These are phyloP conservation scores for Metrosideros polymorpha DNA, from an alignment of 441 rosid genomes.

Conservation along the genomic window DNA sequence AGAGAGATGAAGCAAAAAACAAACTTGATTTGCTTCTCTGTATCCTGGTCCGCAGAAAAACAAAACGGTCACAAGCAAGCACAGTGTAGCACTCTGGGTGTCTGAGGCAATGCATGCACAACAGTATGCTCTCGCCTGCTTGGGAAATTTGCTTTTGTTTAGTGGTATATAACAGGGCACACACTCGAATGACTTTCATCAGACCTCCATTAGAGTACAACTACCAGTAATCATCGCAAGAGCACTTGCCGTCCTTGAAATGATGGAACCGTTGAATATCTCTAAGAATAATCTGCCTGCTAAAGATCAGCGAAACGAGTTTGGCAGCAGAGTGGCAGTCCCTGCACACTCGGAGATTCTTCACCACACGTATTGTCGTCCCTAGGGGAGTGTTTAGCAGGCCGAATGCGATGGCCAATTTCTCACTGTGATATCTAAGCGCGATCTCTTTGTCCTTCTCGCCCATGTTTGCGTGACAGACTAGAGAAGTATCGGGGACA, in stretches of 20 bases:
- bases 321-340: constrained; percentile 66
- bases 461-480: constrained; percentile 38
- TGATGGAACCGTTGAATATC: constrained; percentile 70
- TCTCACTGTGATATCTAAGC: constrained; percentile 60
- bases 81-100: not conserved
- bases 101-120: not conserved
- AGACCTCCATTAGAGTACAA: not conserved
- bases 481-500: constrained; percentile 50
- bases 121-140: not conserved
- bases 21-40: not conserved
- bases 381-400: constrained; percentile 48
- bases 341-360: constrained; percentile 53
- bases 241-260: constrained; percentile 46
- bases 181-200: not conserved
- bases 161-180: not conserved
- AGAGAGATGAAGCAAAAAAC: not conserved
- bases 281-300: constrained; percentile 47
- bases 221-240: constrained; percentile 61
- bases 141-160: not conserved
- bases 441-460: constrained; percentile 37
- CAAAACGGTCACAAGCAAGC: not conserved
- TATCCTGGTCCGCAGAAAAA: not conserved
- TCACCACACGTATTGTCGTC: constrained; percentile 41
- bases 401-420: constrained; percentile 46
- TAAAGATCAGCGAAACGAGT: constrained; percentile 34